phyloP scores from a whole-genome alignment of 176 grass and related monocot species.

The Metroxylon sagu region DNA sequence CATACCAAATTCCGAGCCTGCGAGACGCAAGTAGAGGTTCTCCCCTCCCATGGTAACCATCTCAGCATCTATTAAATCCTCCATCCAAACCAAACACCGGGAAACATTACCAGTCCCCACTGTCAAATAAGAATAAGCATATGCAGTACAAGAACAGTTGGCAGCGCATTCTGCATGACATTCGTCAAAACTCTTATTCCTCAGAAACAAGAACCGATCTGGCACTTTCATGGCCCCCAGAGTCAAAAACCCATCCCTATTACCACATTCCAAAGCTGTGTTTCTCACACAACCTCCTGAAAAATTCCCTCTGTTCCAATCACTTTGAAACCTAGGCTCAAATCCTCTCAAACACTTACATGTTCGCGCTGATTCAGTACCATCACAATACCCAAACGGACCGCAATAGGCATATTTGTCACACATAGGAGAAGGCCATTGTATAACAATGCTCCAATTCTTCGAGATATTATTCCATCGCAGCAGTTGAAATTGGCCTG shows the following conservation, averaged over 20 bases:
- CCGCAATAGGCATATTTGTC: conserved; percentile 32
- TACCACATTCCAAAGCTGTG: conserved; percentile 3
- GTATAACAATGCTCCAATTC: too few species aligned
- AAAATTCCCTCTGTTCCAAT: conserved; percentile 3
- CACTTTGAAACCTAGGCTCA: conserved; percentile 6
- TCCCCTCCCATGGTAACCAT: not conserved
- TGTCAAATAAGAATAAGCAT: too few species aligned
- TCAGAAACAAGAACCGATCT: conserved; percentile 22
- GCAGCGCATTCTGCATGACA: too few species aligned
- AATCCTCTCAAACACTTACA: conserved; percentile 57
- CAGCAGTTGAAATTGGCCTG: conserved; percentile 6
- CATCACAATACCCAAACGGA: conserved; percentile 34
- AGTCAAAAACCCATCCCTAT: conserved; percentile 5
- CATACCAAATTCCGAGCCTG: too few species aligned
- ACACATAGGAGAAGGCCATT: too few species aligned
- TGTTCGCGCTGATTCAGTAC: not conserved
- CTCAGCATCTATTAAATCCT: conserved; percentile 33
- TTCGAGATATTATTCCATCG: conserved; percentile 12
- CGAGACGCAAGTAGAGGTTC: too few species aligned
- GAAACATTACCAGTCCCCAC: too few species aligned
- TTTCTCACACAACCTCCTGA: conserved; percentile 25
- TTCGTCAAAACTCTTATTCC: not conserved
- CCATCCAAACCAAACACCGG: conserved; percentile 37
- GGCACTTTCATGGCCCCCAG: conserved; percentile 17
- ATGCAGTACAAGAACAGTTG: too few species aligned